Evolutionary conservation across 208 protist species (phyloP).

Genomic region (Acanthamoeba rhysodes): DNA sequence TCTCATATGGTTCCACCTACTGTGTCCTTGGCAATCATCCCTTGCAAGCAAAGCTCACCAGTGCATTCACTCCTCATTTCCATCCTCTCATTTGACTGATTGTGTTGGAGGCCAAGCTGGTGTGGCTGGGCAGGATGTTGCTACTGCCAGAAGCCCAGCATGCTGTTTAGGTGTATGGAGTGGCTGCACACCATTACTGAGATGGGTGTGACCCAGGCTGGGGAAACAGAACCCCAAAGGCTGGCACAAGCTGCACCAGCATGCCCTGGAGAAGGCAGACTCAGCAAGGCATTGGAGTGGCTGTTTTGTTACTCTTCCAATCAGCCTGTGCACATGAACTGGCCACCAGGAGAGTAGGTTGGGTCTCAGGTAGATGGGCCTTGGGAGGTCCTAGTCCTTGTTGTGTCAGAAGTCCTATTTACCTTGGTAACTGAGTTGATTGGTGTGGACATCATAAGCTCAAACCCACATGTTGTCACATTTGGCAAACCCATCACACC

Average conservation of each 20-base stretch:
- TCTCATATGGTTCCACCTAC: background rate
- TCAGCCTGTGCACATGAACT: too few species aligned
- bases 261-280: background rate
- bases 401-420: too few species aligned
- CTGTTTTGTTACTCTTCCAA: too few species aligned
- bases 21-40: background rate
- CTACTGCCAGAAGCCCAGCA: background rate
- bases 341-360: too few species aligned
- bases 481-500: too few species aligned
- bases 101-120: background rate
- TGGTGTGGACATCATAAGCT: too few species aligned
- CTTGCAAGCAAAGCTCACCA: background rate
- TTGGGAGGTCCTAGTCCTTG: too few species aligned
- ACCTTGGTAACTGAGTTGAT: too few species aligned
- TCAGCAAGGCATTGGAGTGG: too few species aligned
- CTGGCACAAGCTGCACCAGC: background rate
- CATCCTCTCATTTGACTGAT: background rate
- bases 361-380: too few species aligned
- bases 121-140: background rate
- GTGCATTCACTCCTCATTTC: background rate
- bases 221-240: background rate
- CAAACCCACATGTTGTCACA: too few species aligned
- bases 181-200: background rate
- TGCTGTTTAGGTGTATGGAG: background rate
- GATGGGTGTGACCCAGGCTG: background rate